phyloP scores from a whole-genome alignment of 306 rosid genomes.

The Cyamopsis tetragonoloba region DNA sequence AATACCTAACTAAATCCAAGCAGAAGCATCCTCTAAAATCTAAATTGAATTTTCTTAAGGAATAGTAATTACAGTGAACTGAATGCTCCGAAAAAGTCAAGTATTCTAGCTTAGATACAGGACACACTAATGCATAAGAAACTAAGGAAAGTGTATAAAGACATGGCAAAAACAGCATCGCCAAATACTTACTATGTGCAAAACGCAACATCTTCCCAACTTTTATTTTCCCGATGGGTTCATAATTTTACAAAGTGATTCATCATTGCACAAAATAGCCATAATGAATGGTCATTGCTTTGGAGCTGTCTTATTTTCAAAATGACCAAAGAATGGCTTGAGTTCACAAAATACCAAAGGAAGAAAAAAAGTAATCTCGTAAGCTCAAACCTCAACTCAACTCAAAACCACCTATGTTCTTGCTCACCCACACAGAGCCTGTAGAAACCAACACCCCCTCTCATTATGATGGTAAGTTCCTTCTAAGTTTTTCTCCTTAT shows the following conservation, averaged over 20 bases:
- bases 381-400: too few species aligned
- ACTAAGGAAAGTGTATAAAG: neutral
- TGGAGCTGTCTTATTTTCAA: neutral
- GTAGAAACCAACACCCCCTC: neutral
- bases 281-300: neutral
- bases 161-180: neutral
- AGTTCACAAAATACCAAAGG: too few species aligned
- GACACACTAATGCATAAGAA: conserved; percentile 20
- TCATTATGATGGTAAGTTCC: neutral
- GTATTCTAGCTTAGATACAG: neutral
- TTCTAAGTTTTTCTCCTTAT: neutral
- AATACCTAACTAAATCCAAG: neutral
- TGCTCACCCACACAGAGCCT: neutral
- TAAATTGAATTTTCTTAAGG: neutral
- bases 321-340: neutral
- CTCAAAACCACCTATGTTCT: neutral
- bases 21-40: neutral
- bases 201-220: neutral
- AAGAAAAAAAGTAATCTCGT: too few species aligned
- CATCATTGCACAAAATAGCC: neutral
- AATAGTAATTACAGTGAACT: neutral
- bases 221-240: neutral
- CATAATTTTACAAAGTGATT: neutral
- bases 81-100: neutral
- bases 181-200: neutral